Conservation (phyloP, 2,329 filamentous ascomycete species). For the Graphium sp. region DNA sequence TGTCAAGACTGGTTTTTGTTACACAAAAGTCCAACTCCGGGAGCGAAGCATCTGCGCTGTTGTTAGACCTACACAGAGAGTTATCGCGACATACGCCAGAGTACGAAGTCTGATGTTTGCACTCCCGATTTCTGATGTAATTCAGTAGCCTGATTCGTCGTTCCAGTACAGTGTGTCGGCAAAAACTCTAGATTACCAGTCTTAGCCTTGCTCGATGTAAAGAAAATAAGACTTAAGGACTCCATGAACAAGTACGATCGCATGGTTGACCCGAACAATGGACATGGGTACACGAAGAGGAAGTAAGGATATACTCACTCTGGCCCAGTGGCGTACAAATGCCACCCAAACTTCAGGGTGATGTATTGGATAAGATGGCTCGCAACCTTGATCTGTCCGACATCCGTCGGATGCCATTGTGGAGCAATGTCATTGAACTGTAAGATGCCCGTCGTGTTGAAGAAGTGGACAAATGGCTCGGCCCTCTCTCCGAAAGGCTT, state of each 20-base stretch:
- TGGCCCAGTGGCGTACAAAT: constrained; percentile 32
- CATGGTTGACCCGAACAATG: no score
- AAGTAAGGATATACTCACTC: constrained; percentile 21
- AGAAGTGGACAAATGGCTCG: constrained; percentile 39
- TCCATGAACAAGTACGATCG: not conserved
- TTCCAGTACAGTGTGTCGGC: constrained; percentile 34
- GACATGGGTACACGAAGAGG: not conserved
- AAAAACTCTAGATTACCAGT: constrained; percentile 2
- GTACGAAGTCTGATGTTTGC: no score
- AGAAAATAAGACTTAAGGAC: not conserved
- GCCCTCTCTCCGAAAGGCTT: constrained; percentile 12
- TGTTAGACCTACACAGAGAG: no score
- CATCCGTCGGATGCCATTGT: constrained; percentile 41
- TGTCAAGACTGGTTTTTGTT: no score
- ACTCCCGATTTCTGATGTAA: not conserved
- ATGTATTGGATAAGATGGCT: constrained; percentile 42
- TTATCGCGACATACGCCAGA: no score
- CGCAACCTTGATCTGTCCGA: constrained; percentile 43
- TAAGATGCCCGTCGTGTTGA: constrained; percentile 42
- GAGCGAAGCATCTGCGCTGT: no score
- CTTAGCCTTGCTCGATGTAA: no score
- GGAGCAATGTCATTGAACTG: constrained; percentile 45
- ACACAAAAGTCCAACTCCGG: no score
- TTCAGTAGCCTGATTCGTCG: constrained; percentile 24
- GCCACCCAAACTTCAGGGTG: constrained; percentile 36